These are phyloP conservation scores for Pichia thaimueangensis DNA, from an alignment of 805 yeast genomes.

Conservation along the genomic window DNA sequence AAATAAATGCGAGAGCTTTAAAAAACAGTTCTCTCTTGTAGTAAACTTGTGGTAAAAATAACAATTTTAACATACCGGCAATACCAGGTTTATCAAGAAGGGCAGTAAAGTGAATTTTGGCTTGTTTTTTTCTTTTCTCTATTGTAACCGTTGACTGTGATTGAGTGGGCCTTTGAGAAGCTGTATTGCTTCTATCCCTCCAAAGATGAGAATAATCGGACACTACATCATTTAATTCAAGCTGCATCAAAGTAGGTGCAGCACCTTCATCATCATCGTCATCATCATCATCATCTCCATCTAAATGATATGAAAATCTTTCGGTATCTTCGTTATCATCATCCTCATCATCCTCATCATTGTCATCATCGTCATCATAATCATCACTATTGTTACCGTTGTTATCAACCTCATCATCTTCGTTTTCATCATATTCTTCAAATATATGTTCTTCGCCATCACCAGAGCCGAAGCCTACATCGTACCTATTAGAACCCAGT, in stretches of 20 bases:
- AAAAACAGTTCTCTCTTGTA: slow-evolving; percentile 57
- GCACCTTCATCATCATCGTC: slow-evolving; percentile 14
- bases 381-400: slow-evolving; percentile 13
- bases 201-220: no score
- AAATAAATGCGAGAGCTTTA: slow-evolving; percentile 58
- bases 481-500: not conserved
- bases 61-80: slow-evolving; percentile 60
- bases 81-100: slow-evolving; percentile 71
- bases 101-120: slow-evolving; percentile 49
- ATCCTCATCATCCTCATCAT: slow-evolving; percentile 21
- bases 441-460: slow-evolving; percentile 11
- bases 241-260: no score
- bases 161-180: slow-evolving; percentile 6
- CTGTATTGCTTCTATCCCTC: slow-evolving; percentile 3
- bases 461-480: slow-evolving; percentile 26
- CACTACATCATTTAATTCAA: not conserved
- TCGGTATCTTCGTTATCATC: slow-evolving; percentile 16
- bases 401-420: slow-evolving; percentile 17
- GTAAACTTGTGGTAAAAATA: slow-evolving; percentile 67
- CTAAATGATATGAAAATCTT: no score
- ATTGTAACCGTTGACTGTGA: not conserved
- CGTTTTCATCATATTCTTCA: slow-evolving; percentile 10
- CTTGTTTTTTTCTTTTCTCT: slow-evolving; percentile 22
- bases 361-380: slow-evolving; percentile 22
- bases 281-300: slow-evolving; percentile 19